Base-by-base conservation (phyloP, 2,329 filamentous ascomycete species). In the Emergomyces orientalis region DNA sequence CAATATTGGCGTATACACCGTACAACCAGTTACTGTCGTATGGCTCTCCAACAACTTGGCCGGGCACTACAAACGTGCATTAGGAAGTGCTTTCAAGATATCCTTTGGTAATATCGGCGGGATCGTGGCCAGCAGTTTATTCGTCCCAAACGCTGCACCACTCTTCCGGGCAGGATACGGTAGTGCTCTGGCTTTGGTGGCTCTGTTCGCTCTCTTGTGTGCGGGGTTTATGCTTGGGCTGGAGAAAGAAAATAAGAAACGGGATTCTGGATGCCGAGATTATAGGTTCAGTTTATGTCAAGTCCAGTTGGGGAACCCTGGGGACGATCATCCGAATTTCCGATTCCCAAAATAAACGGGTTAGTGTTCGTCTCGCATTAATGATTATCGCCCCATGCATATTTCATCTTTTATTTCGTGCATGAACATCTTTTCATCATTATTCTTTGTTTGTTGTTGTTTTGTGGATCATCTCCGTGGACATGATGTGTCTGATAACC, bases 11-110 rank as follows among this genome's bases (percentile, higher is more conserved):
- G 80, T 79, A 1, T 85, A 81, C 68, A 80, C 80, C 55, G 84
- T 82, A 51, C 84, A 88, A 0, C 86, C 86, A 0, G 83, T 81
- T 22, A 81, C 87, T 2, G 74, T 88, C 11, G 85, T 82, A 1
- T 88, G 86, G 86, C 82, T 86, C 65, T 83, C 83, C 1, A 88
- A 88, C 70, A 88, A 88, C 70, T 85, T 82, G 0, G 85, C 86
- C 0, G 85, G 84, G 0, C 86, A 89, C 69, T 89, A 88, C 69
- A 89, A 89, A 71, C 77, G 87, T 17, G 86, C 87, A 0, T 88
- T 86, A 0, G 86, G 86, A 0, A 83, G 82, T 1, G 87, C 83
- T 0, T 68, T 88, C 67, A 86, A 89, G 71, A 76, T 89, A 32
- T 82, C 83, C 0, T 83, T 88, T 66, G 86, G 86, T 0, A 89